Percentiles rank a stretch among this genome's conserved stretches.
These are phyloP conservation scores for Pochonia chlamydosporia DNA, from an alignment of 2,329 filamentous ascomycete genomes.

Conservation along the genomic window DNA sequence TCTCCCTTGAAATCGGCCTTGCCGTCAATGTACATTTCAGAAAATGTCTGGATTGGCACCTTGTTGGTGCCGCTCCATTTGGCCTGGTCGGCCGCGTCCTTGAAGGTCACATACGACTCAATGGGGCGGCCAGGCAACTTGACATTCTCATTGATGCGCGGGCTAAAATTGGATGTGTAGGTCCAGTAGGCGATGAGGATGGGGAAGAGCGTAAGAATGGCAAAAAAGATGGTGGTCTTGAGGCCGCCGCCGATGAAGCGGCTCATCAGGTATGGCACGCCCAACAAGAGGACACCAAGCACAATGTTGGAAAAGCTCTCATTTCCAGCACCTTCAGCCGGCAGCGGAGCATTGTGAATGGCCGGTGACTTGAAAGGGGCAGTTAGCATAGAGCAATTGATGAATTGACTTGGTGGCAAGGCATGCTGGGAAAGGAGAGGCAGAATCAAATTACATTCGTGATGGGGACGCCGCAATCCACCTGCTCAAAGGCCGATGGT, in stretches of 20 bases:
- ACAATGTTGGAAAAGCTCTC: conserved; percentile 75
- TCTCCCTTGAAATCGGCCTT: conserved; percentile 92
- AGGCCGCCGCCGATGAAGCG: conserved; percentile 77
- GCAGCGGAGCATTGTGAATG: conserved; percentile 87
- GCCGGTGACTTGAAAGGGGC: conserved; percentile 60
- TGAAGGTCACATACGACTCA: conserved; percentile 81
- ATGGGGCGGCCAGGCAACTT: conserved; percentile 75
- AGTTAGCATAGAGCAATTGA: neutral
- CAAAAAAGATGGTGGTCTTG: conserved; percentile 80
- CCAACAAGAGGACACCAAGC: conserved; percentile 51
- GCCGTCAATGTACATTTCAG: conserved; percentile 91
- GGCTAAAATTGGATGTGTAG: conserved; percentile 68
- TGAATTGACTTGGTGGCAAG: neutral
- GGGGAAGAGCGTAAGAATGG: conserved; percentile 48
- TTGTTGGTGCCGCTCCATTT: conserved; percentile 70
- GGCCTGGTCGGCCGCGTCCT: conserved; percentile 43
- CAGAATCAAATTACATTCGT: conserved; percentile 1
- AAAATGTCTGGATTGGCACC: conserved; percentile 52
- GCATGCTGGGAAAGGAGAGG: neutral
- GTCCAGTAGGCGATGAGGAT: conserved; percentile 78
- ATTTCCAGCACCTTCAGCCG: conserved; percentile 74
- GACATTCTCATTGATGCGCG: conserved; percentile 85
- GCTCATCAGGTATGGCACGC: conserved; percentile 62
- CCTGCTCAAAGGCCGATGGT: conserved; percentile 1
- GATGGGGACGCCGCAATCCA: neutral